Base-by-base conservation (phyloP, 2,329 filamentous ascomycete genomes). In the Colletotrichum sp. region DNA sequence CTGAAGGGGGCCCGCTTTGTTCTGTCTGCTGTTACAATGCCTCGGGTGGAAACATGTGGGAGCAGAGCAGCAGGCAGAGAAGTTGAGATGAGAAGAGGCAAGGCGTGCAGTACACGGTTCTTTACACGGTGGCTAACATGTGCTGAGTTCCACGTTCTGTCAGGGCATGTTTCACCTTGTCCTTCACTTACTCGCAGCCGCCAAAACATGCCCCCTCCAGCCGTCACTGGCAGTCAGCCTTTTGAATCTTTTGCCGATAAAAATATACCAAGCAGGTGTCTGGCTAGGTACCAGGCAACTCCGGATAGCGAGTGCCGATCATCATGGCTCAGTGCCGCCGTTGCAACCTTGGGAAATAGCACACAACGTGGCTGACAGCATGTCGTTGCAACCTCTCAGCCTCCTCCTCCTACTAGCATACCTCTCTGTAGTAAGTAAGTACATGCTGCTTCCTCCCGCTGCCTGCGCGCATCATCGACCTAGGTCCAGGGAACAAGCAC, bases 91-190 rank as follows among this genome's bases (percentile, higher is more conserved):
- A 69, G 12, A 49, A 26, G n/a, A 26, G 68, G 26, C 12, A 13
- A 30, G n/a, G n/a, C 10, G 8, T 52, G 44, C 44, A 21, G 39
- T n/a, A 63, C 67, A 74, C 72, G 62, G 55, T 67, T 64, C 62
- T 32, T 32, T n/a, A 62, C 67, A 32, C 57, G 57, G 67, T 66
- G 21, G n/a, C 52, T 69, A 28, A 24, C 55, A 32, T 70, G 34
- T 28, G 57, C 36, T 32, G 30, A 72, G 36, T 75, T 75, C 72
- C 72, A 66, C 60, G 68, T 62, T 64, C n/a, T 39, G 72, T 72
- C 72, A 52, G 44, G 44, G 49, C 44, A 63, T 63, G 72, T 75
- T 75, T 75, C 72, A 72, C 24, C 39, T 55, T 62, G 18, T 49
- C 34, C 16, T 24, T 57, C 16, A 49, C 60, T 60, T 64, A 59